Percentiles rank a stretch among this genome's conserved stretches.
phyloP scores from a whole-genome alignment of 2,329 filamentous ascomycete genomes.

The Emmonsiellopsis sp. region DNA sequence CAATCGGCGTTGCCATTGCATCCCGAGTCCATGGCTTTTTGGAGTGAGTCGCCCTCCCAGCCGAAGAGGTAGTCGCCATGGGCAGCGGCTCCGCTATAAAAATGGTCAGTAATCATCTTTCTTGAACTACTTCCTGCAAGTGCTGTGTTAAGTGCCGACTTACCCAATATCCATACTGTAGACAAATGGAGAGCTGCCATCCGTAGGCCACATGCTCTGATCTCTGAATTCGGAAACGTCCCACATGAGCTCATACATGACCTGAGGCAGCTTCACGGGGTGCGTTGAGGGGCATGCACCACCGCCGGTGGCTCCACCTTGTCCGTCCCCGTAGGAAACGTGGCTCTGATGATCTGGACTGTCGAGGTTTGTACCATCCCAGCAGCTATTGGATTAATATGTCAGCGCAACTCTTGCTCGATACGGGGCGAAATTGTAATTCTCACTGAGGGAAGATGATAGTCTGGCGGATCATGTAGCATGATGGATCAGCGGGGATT shows the following conservation, averaged over 20 bases:
- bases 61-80: not conserved
- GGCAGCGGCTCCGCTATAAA: not conserved
- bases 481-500: not conserved
- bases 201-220: not conserved
- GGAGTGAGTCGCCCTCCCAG: not conserved
- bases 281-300: slow-evolving; percentile 24
- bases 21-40: not conserved
- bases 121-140: not conserved
- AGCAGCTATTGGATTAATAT: slow-evolving; percentile 13
- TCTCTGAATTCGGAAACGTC: slow-evolving; percentile 10
- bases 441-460: not conserved
- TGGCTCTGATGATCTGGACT: slow-evolving; percentile 20
- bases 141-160: not conserved
- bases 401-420: not conserved
- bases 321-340: slow-evolving; percentile 19
- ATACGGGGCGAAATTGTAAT: not conserved
- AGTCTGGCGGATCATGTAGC: not conserved
- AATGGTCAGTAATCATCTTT: not conserved
- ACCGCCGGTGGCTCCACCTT: slow-evolving; percentile 15
- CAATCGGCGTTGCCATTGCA: not conserved
- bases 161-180: not conserved
- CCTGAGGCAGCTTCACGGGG: slow-evolving; percentile 44
- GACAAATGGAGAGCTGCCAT: not conserved
- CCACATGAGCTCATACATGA: slow-evolving; percentile 53
- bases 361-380: slow-evolving; percentile 22